Evolutionary conservation across 2,329 filamentous ascomycete genomes (phyloP), one percentile per base, ranked within the genome.

Genomic region (Colletotrichum sp.): DNA sequence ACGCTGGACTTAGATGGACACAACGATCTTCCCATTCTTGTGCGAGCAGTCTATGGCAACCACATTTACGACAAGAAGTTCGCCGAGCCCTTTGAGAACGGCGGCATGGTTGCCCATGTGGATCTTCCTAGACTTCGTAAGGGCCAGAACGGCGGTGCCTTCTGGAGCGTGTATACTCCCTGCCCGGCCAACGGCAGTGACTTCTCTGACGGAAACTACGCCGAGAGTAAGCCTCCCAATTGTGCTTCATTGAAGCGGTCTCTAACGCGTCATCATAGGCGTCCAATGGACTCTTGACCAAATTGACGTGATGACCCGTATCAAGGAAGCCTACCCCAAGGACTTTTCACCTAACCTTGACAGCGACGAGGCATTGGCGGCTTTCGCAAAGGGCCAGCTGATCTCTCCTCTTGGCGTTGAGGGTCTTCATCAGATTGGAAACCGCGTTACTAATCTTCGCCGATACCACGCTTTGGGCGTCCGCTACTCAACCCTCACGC

Each of bases 371-470:
- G 95, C 94, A 5, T 82, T 93, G 49, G 82, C 88, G 3, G 91
- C 92, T 30, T 95, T 95, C 83, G 86, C 86, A 67, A 79, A 88
- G 30, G 90, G 90, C 78, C 91, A 91, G 79, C 88, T 98, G 66
- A 94, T 97, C 80, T 96, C 94, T 1, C 94, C 95, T 0, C 86
- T 96, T 6, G 95, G 93, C 4, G 92, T 98, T 69, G 96, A 98
- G 86, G 96, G 96, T 5, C 90, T 98, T 9, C 96, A 99, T 82
- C 96, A 98, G 81, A 98, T 99, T 79, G 96, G 95, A 75, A 98
- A 98, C 85, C 95, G 93, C 1, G 88, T 93, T 28, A 90, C 94
- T 55, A 96, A 93, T 71, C 88, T 99, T 12, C 92, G 96, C 8
- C 89, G 92, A 28, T 98, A 93, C 84, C 89, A 97, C 83, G 87